Conservation (phyloP, 2,329 filamentous ascomycete species). For the Microsporum ferrugineum region DNA sequence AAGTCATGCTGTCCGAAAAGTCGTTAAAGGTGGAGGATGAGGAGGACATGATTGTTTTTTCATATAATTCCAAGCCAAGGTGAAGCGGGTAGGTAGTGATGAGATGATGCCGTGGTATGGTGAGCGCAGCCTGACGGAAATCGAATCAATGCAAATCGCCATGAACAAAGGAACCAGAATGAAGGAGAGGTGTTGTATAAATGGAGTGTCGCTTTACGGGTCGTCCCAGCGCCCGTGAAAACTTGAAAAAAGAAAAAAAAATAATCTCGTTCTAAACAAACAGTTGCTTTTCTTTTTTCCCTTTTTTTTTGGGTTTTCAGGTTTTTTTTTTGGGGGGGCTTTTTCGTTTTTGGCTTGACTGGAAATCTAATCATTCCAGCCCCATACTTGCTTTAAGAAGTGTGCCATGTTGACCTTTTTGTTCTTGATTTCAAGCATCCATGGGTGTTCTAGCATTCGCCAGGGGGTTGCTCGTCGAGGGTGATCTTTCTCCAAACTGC, state of each 20-base stretch:
- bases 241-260: not conserved
- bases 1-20: constrained; percentile 1
- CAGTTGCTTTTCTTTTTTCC: not conserved
- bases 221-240: not conserved
- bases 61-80: not conserved
- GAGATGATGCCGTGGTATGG: not conserved
- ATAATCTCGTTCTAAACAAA: not conserved
- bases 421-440: constrained; percentile 91
- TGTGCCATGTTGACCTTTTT: constrained; percentile 97
- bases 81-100: not conserved
- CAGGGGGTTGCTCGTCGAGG: constrained; percentile 80
- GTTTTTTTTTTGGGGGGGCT: not conserved
- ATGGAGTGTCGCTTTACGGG: not conserved
- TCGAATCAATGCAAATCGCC: not conserved
- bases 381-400: constrained; percentile 92
- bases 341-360: not conserved
- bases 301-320: not conserved
- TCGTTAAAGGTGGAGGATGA: not conserved
- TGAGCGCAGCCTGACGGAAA: not conserved
- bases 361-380: constrained; percentile 60
- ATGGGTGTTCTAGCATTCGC: constrained; percentile 98
- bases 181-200: not conserved
- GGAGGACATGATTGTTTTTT: not conserved
- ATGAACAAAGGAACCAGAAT: not conserved
- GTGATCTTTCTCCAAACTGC: constrained; percentile 85